Conservation (phyloP, 1,284 basidiomycete species). For the Cryptococcus sp. region DNA sequence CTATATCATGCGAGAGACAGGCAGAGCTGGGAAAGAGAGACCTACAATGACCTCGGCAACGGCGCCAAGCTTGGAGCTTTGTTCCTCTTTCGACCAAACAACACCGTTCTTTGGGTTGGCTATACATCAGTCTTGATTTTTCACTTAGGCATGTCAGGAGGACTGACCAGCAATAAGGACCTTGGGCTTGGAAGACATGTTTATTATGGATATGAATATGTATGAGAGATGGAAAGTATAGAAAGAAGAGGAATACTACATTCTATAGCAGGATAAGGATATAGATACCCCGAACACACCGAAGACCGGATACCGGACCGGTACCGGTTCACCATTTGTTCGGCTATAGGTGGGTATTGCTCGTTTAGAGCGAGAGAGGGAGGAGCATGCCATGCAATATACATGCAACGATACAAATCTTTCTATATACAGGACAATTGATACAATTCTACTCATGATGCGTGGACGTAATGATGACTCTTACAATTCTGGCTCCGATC, state of each 20-base stretch:
- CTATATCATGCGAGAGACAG: no score
- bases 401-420: no score
- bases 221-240: not conserved
- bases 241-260: not conserved
- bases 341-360: not conserved
- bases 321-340: not conserved
- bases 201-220: not conserved
- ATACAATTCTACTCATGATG: no score
- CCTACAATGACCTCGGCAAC: conserved; percentile 73
- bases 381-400: no score
- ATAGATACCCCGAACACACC: no score
- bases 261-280: no score
- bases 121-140: not conserved
- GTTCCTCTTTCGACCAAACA: conserved; percentile 74
- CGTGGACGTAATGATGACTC: no score
- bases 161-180: conserved; percentile 48
- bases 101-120: conserved; percentile 51
- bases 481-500: no score
- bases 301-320: not conserved
- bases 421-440: no score
- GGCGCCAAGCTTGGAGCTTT: conserved; percentile 59
- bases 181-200: conserved; percentile 29
- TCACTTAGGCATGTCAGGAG: not conserved
- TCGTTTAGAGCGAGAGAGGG: no score
- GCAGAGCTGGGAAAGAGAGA: no score